Conservation (phyloP, 73 alveolate genomes). For the Diophrys appendiculata region DNA sequence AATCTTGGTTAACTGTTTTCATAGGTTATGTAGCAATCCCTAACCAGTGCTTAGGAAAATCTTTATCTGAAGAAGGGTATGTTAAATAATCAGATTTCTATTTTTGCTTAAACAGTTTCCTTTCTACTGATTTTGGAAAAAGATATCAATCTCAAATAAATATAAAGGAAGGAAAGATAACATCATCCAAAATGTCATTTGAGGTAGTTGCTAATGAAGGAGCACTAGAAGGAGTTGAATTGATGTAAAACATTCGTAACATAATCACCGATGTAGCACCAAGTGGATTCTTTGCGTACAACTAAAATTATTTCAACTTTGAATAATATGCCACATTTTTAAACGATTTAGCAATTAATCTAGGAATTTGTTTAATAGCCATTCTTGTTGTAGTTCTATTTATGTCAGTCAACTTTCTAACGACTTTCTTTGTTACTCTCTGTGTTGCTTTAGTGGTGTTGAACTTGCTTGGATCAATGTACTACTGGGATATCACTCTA, state of each 20-base stretch:
- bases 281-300: neutral
- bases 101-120: neutral
- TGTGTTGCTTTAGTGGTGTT: constrained; percentile 25
- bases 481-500: constrained; percentile 38
- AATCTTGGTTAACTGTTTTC: neutral
- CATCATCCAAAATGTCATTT: neutral
- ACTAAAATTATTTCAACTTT: neutral
- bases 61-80: neutral
- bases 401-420: neutral
- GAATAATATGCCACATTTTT: constrained; percentile 5
- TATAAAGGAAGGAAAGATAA: neutral
- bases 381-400: constrained; percentile 23
- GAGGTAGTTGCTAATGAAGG: neutral
- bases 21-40: neutral
- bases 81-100: neutral
- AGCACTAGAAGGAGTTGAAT: constrained; percentile 7
- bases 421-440: neutral
- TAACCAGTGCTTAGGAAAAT: neutral
- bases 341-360: constrained; percentile 21
- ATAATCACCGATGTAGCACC: neutral
- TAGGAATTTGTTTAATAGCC: constrained; percentile 28
- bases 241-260: neutral
- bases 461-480: constrained; percentile 37
- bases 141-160: neutral
- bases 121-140: neutral